Evolutionary conservation across 495 filamentous ascomycete genomes (phyloP).

Genomic region (Parachaetomium inaequale): DNA sequence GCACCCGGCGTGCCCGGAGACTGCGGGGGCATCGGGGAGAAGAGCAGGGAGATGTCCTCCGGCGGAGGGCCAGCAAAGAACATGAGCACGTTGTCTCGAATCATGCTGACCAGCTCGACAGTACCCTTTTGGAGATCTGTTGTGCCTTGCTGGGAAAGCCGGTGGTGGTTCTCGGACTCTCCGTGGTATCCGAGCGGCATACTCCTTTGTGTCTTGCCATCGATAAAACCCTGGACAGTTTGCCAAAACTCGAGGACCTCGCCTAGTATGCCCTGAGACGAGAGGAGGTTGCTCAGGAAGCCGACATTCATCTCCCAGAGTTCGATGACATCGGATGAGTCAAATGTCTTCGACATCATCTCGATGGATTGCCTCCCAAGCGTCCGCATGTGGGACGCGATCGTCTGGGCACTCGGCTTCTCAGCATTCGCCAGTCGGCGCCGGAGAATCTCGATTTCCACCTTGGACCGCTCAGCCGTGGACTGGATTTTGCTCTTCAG

Average conservation of each 20-base stretch:
- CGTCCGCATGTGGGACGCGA: conserved; percentile 69
- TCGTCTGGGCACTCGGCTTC: conserved; percentile 61
- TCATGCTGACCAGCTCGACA: conserved; percentile 72
- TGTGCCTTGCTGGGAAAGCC: conserved; percentile 67
- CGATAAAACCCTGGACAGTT: conserved; percentile 82
- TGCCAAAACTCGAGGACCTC: conserved; percentile 95
- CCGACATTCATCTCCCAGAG: conserved; percentile 81
- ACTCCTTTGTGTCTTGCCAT: conserved; percentile 74
- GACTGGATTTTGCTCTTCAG: conserved; percentile 76
- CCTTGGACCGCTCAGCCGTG: conserved; percentile 74
- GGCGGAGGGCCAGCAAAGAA: conserved; percentile 89
- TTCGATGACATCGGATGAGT: conserved; percentile 73
- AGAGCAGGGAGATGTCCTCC: conserved; percentile 81
- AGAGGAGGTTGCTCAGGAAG: conserved; percentile 69
- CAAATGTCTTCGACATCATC: conserved; percentile 54
- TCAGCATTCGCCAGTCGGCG: conserved; percentile 71
- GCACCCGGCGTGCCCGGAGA: conserved; percentile 66
- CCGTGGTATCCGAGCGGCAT: conserved; percentile 83
- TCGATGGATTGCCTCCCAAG: conserved; percentile 60
- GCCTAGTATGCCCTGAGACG: conserved; percentile 72
- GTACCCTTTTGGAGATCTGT: conserved; percentile 71
- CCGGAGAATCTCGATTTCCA: conserved; percentile 87
- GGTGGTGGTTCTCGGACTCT: conserved; percentile 77
- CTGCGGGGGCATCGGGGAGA: conserved; percentile 69
- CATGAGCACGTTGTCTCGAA: conserved; percentile 69